phyloP scores from a whole-genome alignment of 306 rosid genomes.

The Vigna hirtella region DNA sequence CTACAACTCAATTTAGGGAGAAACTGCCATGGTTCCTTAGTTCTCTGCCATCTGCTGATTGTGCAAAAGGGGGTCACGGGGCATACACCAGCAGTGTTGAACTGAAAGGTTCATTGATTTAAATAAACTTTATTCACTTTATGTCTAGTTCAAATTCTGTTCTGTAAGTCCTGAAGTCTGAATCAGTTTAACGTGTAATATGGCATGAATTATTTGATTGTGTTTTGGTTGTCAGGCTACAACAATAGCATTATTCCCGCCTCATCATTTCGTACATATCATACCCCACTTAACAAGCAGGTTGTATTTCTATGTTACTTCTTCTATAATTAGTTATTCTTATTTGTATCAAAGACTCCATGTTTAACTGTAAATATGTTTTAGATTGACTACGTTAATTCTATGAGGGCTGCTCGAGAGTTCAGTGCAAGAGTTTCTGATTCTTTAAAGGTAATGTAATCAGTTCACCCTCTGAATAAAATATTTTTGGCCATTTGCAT shows the following conservation, averaged over 20 bases:
- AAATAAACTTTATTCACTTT: constrained; percentile 20
- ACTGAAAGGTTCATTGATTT: constrained; percentile 70
- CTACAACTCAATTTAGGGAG: constrained; percentile 82
- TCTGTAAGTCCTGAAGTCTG: constrained; percentile 20
- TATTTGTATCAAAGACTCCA: constrained; percentile 29
- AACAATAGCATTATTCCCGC: constrained; percentile 83
- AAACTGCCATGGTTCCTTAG: constrained; percentile 95
- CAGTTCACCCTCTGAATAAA: constrained; percentile 20
- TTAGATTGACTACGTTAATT: constrained; percentile 84
- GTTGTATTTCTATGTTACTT: constrained; percentile 50
- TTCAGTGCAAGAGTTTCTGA: constrained; percentile 87
- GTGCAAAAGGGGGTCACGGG: constrained; percentile 99
- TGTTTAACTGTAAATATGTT: constrained; percentile 43
- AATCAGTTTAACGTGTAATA: constrained; percentile 9
- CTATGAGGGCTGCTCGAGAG: constrained; percentile 96
- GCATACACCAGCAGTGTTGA: constrained; percentile 97
- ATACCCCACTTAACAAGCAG: constrained; percentile 98
- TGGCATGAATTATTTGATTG: constrained; percentile 31
- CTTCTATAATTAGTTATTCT: constrained; percentile 19
- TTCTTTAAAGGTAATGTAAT: constrained; percentile 77
- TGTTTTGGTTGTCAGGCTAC: constrained; percentile 60
- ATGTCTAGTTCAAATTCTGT: constrained; percentile 12
- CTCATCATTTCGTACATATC: constrained; percentile 95
- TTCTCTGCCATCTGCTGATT: constrained; percentile 96
- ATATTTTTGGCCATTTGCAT: constrained; percentile 2